phyloP scores from a whole-genome alignment of 2,329 filamentous ascomycete species.

The Arthrobotrys iridis region DNA sequence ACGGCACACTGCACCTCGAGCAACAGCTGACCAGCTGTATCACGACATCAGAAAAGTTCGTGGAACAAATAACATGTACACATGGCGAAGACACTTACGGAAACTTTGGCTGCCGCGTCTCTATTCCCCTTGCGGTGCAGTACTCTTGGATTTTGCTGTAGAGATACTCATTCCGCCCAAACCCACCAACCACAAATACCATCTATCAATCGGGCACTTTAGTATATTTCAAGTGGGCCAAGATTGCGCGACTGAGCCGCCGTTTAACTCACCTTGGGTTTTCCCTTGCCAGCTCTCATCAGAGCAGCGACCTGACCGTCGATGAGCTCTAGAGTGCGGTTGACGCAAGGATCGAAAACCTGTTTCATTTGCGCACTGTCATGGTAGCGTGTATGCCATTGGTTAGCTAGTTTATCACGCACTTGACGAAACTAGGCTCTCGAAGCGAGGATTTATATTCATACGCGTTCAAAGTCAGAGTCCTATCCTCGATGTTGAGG shows the following conservation, averaged over 20 bases:
- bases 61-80: background rate
- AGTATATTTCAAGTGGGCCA: no score
- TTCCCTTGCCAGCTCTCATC: background rate
- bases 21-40: constrained; percentile 10
- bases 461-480: background rate
- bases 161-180: constrained; percentile 1
- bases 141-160: background rate
- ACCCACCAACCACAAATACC: constrained; percentile 8
- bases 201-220: background rate
- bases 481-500: background rate
- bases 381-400: background rate
- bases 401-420: background rate
- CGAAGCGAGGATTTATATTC: background rate
- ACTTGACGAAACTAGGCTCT: background rate
- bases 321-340: background rate
- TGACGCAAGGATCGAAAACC: constrained; percentile 4
- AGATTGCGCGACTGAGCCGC: no score
- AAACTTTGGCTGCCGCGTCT: background rate
- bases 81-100: background rate
- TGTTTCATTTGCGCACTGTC: constrained; percentile 1
- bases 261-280: background rate
- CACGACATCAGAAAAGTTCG: background rate
- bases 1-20: constrained; percentile 38
- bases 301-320: background rate
- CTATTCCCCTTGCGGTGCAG: background rate